These are phyloP conservation scores for Lyophyllum decastes DNA, from an alignment of 768 basidiomycete genomes.

Conservation along the genomic window DNA sequence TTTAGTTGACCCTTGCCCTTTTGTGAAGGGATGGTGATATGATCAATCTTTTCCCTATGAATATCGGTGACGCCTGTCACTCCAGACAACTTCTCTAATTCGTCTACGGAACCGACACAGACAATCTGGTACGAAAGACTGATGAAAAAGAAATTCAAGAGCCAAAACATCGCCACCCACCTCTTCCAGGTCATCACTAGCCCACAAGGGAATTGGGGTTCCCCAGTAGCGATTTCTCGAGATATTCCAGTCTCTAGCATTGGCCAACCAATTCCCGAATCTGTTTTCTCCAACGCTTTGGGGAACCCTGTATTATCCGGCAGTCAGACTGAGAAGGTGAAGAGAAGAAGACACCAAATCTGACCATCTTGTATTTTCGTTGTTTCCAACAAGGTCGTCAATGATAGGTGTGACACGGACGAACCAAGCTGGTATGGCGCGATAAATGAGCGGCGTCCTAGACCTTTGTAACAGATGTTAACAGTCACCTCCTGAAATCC, in stretches of 20 bases:
- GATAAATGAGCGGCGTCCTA: slow-evolving; percentile 92
- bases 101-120: slow-evolving; percentile 83
- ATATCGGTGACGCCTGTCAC: slow-evolving; percentile 83
- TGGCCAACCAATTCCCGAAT: slow-evolving; percentile 96
- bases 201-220: slow-evolving; percentile 97
- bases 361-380: slow-evolving; percentile 85
- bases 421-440: slow-evolving; percentile 96
- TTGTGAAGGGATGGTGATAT: slow-evolving; percentile 93
- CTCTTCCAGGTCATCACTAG: slow-evolving; percentile 89
- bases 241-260: slow-evolving; percentile 99
- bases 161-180: slow-evolving; percentile 34
- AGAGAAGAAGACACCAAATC: neutral
- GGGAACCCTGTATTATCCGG: slow-evolving; percentile 72
- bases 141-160: neutral
- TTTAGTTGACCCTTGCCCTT: slow-evolving; percentile 83
- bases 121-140: slow-evolving; percentile 55
- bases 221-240: slow-evolving; percentile 99
- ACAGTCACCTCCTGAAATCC: neutral
- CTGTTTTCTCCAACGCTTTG: slow-evolving; percentile 86
- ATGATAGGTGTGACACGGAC: slow-evolving; percentile 84
- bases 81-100: slow-evolving; percentile 87
- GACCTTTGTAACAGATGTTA: slow-evolving; percentile 56
- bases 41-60: slow-evolving; percentile 93
- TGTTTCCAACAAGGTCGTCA: slow-evolving; percentile 87
- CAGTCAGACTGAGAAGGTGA: neutral